These are phyloP conservation scores for Epichloe glyceriae DNA, from an alignment of 2,329 filamentous ascomycete species.

Conservation along the genomic window DNA sequence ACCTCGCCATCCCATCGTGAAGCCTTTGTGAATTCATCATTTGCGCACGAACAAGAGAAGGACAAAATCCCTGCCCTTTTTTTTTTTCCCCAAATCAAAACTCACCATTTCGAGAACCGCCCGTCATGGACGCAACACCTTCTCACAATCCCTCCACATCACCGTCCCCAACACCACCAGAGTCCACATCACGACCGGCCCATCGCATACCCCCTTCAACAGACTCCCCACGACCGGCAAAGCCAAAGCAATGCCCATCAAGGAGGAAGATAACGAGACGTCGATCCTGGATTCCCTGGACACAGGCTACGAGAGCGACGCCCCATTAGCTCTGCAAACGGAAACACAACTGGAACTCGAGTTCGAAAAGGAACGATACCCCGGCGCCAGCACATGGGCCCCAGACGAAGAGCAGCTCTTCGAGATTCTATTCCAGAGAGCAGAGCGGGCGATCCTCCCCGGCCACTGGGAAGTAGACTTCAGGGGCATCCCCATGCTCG, in stretches of 20 bases:
- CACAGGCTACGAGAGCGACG: conserved; percentile 7
- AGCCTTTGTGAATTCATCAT: background rate
- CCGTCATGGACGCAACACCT: background rate
- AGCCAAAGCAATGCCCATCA: background rate
- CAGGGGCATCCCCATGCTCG: conserved; percentile 25
- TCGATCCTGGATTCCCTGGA: conserved; percentile 1
- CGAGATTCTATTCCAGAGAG: conserved; percentile 27
- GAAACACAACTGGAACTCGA: conserved; percentile 23
- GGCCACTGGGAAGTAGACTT: conserved; percentile 28
- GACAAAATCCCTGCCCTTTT: fast-evolving
- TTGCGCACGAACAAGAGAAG: background rate
- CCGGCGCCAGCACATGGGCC: conserved; percentile 35
- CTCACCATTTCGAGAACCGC: background rate
- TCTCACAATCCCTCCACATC: background rate
- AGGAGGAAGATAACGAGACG: conserved; percentile 2
- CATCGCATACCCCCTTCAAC: background rate
- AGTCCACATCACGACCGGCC: background rate
- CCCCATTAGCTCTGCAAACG: background rate
- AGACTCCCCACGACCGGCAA: background rate
- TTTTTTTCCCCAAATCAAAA: too few species aligned
- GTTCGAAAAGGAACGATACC: conserved; percentile 27
- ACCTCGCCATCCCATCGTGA: background rate
- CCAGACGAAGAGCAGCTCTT: conserved; percentile 33
- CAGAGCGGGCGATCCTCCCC: conserved; percentile 28
- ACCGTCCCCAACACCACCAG: background rate